Evolutionary conservation across 805 yeast genomes (phyloP).

Genomic region (Candida yuanshanica): DNA sequence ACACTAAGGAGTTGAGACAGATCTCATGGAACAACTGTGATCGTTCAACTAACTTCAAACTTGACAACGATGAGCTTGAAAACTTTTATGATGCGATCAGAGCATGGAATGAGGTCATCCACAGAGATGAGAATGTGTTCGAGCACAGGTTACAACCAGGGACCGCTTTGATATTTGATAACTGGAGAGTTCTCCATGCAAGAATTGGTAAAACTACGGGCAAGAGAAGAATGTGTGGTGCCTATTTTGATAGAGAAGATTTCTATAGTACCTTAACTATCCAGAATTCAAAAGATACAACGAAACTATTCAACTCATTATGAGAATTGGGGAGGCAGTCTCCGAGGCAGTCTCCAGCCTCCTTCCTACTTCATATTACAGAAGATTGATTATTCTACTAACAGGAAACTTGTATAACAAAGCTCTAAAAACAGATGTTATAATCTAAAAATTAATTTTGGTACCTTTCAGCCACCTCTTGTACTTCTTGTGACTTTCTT

Average conservation of each 20-base stretch:
- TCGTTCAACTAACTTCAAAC: conserved; percentile 47
- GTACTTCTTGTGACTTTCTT: conserved; percentile 32
- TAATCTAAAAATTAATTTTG: conserved; percentile 1
- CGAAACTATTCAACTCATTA: conserved; percentile 29
- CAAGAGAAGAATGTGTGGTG: conserved; percentile 66
- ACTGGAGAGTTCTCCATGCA: conserved; percentile 69
- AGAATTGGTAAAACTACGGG: conserved; percentile 59
- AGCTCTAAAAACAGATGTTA: too few relatives aligned
- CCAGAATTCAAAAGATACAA: conserved; percentile 42
- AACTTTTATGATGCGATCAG: conserved; percentile 50
- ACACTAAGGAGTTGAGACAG: conserved; percentile 47
- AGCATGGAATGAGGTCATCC: conserved; percentile 49
- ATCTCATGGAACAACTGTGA: conserved; percentile 71
- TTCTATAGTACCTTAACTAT: conserved; percentile 43
- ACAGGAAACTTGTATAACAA: too few relatives aligned
- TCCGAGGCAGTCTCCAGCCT: too few relatives aligned
- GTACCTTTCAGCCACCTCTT: conserved; percentile 26
- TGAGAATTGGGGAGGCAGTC: not conserved
- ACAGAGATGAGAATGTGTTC: conserved; percentile 43
- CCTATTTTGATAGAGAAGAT: conserved; percentile 64
- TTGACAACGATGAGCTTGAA: conserved; percentile 38
- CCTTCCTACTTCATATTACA: too few relatives aligned
- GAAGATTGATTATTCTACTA: not conserved
- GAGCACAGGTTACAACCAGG: conserved; percentile 58
- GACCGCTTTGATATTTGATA: conserved; percentile 60